phyloP scores from a whole-genome alignment of 345 rosid species.

The Syzygium grande region DNA sequence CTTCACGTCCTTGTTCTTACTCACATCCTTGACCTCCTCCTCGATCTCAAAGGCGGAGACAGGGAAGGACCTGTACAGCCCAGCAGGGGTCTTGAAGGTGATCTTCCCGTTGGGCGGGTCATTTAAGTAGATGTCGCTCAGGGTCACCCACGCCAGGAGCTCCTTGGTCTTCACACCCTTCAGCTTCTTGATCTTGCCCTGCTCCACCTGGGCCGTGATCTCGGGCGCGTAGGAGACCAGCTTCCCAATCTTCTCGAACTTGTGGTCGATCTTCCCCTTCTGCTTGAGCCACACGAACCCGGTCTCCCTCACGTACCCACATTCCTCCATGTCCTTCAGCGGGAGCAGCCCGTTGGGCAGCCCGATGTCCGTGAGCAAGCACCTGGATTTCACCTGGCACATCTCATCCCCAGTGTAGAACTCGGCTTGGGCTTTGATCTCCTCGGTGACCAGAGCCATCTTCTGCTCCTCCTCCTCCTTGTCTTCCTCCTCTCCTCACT shows the following conservation, averaged over 20 bases:
- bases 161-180: conserved; percentile 96
- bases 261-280: conserved; percentile 64
- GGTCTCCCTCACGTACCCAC: conserved; percentile 70
- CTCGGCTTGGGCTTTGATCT: conserved; percentile 71
- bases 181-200: conserved; percentile 75
- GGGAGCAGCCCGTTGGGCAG: conserved; percentile 83
- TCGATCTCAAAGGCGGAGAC: conserved; percentile 54
- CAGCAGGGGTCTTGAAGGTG: conserved; percentile 75
- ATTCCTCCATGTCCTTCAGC: conserved; percentile 60
- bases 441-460: conserved; percentile 66
- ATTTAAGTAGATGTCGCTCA: conserved; percentile 51
- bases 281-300: conserved; percentile 95
- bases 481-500: not conserved
- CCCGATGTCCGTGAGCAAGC: conserved; percentile 46
- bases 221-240: conserved; percentile 54
- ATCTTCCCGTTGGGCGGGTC: conserved; percentile 49
- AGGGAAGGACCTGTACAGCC: conserved; percentile 63
- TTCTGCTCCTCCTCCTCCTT: not conserved
- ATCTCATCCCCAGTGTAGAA: conserved; percentile 63
- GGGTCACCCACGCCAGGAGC: conserved; percentile 63
- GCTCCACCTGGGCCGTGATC: conserved; percentile 60
- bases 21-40: conserved; percentile 16
- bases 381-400: conserved; percentile 54
- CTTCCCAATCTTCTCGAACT: conserved; percentile 68
- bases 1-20: conserved; percentile 19